Evolutionary conservation across 306 rosid species (phyloP).

Genomic region (Pterocarpus macrocarpus): DNA sequence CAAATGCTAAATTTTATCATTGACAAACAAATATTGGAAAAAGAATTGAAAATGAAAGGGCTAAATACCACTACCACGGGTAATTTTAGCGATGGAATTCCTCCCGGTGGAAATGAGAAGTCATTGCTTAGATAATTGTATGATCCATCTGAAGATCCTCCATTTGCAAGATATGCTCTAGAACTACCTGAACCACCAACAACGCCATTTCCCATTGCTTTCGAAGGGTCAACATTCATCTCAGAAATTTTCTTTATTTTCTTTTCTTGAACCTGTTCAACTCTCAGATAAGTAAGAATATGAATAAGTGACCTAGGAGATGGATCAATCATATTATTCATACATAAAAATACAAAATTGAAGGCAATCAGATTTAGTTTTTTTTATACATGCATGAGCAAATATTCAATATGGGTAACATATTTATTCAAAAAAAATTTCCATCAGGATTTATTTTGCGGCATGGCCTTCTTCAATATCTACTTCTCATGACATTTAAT

Average conservation of each 20-base stretch:
- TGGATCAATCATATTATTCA: slow-evolving; percentile 10
- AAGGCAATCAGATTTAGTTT: slow-evolving; percentile 36
- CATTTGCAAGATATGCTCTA: slow-evolving; percentile 74
- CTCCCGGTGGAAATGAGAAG: slow-evolving; percentile 79
- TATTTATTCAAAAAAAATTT: slow-evolving; percentile 24
- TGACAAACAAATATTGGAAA: neutral
- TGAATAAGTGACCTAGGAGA: slow-evolving; percentile 27
- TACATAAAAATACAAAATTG: slow-evolving; percentile 33
- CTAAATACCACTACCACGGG: slow-evolving; percentile 85
- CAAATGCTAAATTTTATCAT: slow-evolving; percentile 2
- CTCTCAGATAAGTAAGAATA: slow-evolving; percentile 39
- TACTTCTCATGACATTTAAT: neutral
- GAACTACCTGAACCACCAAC: slow-evolving; percentile 80
- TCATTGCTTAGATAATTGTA: slow-evolving; percentile 67
- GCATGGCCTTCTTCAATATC: slow-evolving; percentile 4
- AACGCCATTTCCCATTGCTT: slow-evolving; percentile 80
- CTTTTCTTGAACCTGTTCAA: slow-evolving; percentile 93
- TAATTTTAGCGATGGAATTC: slow-evolving; percentile 75
- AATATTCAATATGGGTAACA: slow-evolving; percentile 19
- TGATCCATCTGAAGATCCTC: slow-evolving; percentile 75
- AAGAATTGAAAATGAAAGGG: slow-evolving; percentile 41
- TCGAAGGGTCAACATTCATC: slow-evolving; percentile 84
- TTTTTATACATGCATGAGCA: slow-evolving; percentile 15
- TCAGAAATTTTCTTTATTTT: slow-evolving; percentile 90
- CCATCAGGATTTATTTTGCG: slow-evolving; percentile 16